Conservation (phyloP, 2,329 filamentous ascomycete genomes). For the Coniochaeta ligniaria region DNA sequence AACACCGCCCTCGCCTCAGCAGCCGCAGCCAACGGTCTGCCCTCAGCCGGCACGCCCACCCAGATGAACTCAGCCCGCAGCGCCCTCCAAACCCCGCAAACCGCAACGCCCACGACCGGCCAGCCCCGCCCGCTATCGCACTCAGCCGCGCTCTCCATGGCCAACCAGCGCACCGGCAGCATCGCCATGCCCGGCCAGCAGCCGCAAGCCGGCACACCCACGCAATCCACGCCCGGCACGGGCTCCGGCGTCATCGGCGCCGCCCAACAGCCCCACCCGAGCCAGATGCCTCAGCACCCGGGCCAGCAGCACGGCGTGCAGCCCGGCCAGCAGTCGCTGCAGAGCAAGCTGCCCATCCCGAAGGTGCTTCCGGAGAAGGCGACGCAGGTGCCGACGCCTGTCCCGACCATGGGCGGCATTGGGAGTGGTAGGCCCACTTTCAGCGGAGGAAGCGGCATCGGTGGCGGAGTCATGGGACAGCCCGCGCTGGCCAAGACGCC, state of each 20-base stretch:
- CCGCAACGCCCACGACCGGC: slow-evolving; percentile 29
- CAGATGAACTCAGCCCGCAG: slow-evolving; percentile 32
- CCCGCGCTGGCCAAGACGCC: slow-evolving; percentile 78
- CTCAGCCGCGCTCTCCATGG: slow-evolving; percentile 40
- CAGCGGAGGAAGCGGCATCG: slow-evolving; percentile 66
- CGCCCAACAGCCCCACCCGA: slow-evolving; percentile 20
- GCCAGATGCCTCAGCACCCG: slow-evolving; percentile 12
- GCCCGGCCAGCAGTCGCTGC: slow-evolving; percentile 30
- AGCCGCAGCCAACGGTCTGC: slow-evolving; percentile 25
- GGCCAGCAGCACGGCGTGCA: slow-evolving; percentile 32
- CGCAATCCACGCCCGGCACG: slow-evolving; percentile 14
- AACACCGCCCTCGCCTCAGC: slow-evolving; percentile 39
- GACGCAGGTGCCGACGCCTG: slow-evolving; percentile 64
- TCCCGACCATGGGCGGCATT: slow-evolving; percentile 57
- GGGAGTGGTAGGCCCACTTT: slow-evolving; percentile 72
- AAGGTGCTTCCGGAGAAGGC: slow-evolving; percentile 67
- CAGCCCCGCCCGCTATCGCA: slow-evolving; percentile 38
- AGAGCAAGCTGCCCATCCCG: slow-evolving; percentile 71
- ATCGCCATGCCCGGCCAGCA: slow-evolving; percentile 10
- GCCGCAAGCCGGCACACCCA: slow-evolving; percentile 19
- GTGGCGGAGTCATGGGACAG: slow-evolving; percentile 79
- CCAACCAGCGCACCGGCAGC: slow-evolving; percentile 25
- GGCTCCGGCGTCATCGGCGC: slow-evolving; percentile 18
- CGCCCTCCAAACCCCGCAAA: slow-evolving; percentile 39
- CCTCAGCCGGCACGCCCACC: slow-evolving; percentile 39